Base-by-base conservation (phyloP, 2,329 filamentous ascomycete species). In the Trichoderma sp. region DNA sequence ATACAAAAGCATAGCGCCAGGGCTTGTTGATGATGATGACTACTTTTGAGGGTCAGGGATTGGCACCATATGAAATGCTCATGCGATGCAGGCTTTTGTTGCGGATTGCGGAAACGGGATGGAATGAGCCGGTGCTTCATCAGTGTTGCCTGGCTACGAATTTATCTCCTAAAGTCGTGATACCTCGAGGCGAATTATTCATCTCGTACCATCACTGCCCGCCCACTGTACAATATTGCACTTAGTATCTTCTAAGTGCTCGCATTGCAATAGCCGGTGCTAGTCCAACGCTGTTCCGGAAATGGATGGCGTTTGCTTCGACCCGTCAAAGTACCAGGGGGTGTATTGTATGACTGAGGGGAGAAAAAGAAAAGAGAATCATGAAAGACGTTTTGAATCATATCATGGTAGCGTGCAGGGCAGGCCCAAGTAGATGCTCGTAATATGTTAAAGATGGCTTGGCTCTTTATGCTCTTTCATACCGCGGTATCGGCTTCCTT, bases 1-100 rank as follows among this genome's bases (percentile, higher is more conserved):
- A 30, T 54, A 47, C 48, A 52, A 63, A 62, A 63, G 60, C 60
- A 63, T 63, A 39, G 60, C 60, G 60, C 60, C 60, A 63, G 48
- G 60, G 60, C 60, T 63, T 63, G 44, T 63, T 47, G 50, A 48
- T 54, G 60, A 48, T 54, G 60, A 54, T 63, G 60, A 63, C 44
- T 34, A 34, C 30, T 10, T 34, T 34, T 43, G 21, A 17, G 15
- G 21, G 21, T 24, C 21, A 24, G 21, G 21, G 5, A 51, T 24
- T 17, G 15, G n/a, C 24, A 34, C 30, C 30, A 34, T 15, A 51
- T 28, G 48, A 28, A 28, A 14, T 44, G 41, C 30, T 14, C 34
- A 39, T 39, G 34, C 34, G 14, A 14, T 39, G 34, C 34, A 39
- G 34, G 5, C 34, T 14, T 39, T 10, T 30, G 1, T 30, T 39